Percentiles rank a stretch among this genome's conserved stretches.
These are phyloP conservation scores for Lasiodiplodia sp. DNA, from an alignment of 2,329 filamentous ascomycete species.

Conservation along the genomic window DNA sequence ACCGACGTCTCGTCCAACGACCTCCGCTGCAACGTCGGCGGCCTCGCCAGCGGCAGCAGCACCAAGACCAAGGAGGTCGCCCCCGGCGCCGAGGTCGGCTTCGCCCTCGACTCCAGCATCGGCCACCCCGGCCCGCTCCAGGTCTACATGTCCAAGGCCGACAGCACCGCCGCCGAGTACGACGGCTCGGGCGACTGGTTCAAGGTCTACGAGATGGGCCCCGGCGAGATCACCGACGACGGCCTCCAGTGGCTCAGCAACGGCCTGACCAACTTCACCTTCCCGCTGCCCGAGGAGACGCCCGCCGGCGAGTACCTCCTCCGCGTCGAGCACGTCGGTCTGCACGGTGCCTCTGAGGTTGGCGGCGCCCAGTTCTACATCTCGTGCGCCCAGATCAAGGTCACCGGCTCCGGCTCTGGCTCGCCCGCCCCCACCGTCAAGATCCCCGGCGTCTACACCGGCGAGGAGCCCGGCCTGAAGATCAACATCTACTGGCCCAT, in stretches of 20 bases:
- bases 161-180: conserved; percentile 71
- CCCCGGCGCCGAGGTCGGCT: conserved; percentile 52
- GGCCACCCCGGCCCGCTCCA: conserved; percentile 48
- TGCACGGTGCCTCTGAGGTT: conserved; percentile 34
- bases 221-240: conserved; percentile 37
- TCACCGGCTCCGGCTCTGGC: conserved; percentile 51
- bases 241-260: conserved; percentile 52
- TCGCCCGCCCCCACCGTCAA: conserved; percentile 54
- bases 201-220: conserved; percentile 44
- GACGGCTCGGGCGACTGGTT: conserved; percentile 66
- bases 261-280: conserved; percentile 39
- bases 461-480: conserved; percentile 57
- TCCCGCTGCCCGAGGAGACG: conserved; percentile 51
- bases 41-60: conserved; percentile 38
- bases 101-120: conserved; percentile 60
- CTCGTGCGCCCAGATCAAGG: conserved; percentile 54
- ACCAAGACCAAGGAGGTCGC: conserved; percentile 48
- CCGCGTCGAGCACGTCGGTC: conserved; percentile 44
- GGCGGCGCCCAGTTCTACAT: conserved; percentile 45
- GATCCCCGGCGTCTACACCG: conserved; percentile 59
- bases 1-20: conserved; percentile 43
- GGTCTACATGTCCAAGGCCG: conserved; percentile 54
- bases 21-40: conserved; percentile 47
- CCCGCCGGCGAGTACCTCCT: conserved; percentile 51
- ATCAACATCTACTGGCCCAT: conserved; percentile 53